A percentile compares a stretch with the other conserved stretches of the same genome.
These are phyloP conservation scores for Pseudogymnoascus sp. DNA, from an alignment of 2,329 filamentous ascomycete species.

Conservation along the genomic window DNA sequence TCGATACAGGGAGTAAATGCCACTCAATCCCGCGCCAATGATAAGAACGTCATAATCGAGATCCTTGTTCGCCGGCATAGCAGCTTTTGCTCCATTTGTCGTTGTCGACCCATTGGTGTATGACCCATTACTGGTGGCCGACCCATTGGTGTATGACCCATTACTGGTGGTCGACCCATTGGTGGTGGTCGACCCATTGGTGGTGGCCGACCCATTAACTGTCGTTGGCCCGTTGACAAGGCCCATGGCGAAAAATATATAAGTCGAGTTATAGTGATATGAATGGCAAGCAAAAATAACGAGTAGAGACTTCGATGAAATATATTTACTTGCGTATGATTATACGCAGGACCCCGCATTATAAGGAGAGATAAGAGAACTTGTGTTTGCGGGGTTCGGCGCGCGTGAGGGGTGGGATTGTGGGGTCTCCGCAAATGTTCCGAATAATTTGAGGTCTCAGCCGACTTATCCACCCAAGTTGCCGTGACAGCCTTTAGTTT, in stretches of 20 bases:
- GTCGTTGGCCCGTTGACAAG: neutral
- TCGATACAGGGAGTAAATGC: constrained; percentile 36
- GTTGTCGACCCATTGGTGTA: neutral
- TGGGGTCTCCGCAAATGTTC: neutral
- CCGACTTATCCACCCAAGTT: neutral
- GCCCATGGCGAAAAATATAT: neutral
- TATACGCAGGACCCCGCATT: neutral
- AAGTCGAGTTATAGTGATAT: neutral
- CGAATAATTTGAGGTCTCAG: neutral
- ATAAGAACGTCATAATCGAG: constrained; percentile 32
- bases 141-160: neutral
- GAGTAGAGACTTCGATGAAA: neutral
- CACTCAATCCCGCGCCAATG: constrained; percentile 35
- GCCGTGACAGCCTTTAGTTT: neutral
- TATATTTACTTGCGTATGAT: neutral
- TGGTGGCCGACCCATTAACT: neutral
- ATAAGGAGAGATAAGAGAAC: constrained; percentile 1
- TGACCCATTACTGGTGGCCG: too few relatives aligned
- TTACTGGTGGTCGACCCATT: neutral
- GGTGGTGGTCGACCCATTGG: neutral
- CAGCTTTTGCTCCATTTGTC: neutral
- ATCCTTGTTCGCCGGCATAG: neutral
- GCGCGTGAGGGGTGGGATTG: neutral
- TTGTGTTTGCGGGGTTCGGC: neutral
- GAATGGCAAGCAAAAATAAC: neutral